These are phyloP conservation scores for Boletus rubropictus DNA, from an alignment of 768 basidiomycete genomes.

Conservation along the genomic window DNA sequence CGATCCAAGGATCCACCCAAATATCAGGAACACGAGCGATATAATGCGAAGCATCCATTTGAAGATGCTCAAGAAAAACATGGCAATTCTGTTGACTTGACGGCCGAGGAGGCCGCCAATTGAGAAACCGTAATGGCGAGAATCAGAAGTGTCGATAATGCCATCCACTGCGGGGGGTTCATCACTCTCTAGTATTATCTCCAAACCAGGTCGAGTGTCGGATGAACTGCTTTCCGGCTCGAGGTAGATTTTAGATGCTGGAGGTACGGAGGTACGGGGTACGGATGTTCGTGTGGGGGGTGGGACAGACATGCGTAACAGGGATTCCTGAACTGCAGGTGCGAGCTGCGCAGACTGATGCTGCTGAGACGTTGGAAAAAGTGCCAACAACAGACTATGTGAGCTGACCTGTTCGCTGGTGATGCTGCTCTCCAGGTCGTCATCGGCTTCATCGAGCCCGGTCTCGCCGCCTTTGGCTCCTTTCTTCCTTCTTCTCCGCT, in stretches of 20 bases:
- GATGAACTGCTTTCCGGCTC: conserved; percentile 21
- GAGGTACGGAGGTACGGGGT: conserved; percentile 39
- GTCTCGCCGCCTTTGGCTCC: conserved; percentile 40
- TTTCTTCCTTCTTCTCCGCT: conserved; percentile 48
- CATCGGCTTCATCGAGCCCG: conserved; percentile 37
- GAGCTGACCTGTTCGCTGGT: conserved; percentile 38
- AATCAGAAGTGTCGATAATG: conserved; percentile 19
- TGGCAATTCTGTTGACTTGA: conserved; percentile 33
- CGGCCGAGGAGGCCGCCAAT: conserved; percentile 43
- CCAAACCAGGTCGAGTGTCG: conserved; percentile 48
- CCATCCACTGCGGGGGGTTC: conserved; percentile 38
- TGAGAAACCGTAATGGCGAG: conserved; percentile 31
- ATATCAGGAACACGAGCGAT: conserved; percentile 35
- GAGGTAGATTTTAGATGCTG: conserved; percentile 24
- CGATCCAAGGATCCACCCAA: conserved; percentile 47
- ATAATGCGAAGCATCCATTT: conserved; percentile 24
- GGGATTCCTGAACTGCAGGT: conserved; percentile 33
- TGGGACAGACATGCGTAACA: conserved; percentile 33
- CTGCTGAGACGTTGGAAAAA: conserved; percentile 11
- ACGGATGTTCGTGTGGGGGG: conserved; percentile 34
- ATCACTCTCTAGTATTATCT: conserved; percentile 62
- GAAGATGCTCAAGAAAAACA: conserved; percentile 29
- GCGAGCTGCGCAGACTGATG: conserved; percentile 26
- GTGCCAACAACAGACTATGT: conserved; percentile 17
- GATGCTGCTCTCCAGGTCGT: conserved; percentile 40